Base-by-base conservation (phyloP, 495 filamentous ascomycete species). In the Talaromyces thailandensis region DNA sequence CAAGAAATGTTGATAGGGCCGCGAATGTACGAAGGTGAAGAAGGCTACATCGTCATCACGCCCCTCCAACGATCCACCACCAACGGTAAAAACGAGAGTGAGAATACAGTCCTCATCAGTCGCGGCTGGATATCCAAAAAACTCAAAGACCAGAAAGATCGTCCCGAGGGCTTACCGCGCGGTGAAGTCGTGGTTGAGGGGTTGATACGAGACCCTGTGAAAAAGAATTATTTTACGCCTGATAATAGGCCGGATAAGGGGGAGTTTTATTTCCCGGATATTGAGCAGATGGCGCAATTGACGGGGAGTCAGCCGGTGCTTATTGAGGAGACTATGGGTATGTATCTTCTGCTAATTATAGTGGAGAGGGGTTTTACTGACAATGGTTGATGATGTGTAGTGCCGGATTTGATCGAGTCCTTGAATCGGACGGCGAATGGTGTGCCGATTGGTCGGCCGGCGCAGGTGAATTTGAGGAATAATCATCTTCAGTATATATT, bases 401-500 rank as follows among this genome's bases (percentile, higher is more conserved):
- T 86, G 61, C 88, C 90, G 56, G 90, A 94, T 73, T 75, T 94
- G 62, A 67, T 96, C 28, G 81, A 83, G 66, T 70, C 84, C 18
- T 86, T 88, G 71, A 84, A 91, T 56, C 79, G 90, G 67, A 79
- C 87, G 67, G 82, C 82, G 9, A 88, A 86, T 63, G 94, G 95
- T n/a, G 87, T 94, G 45, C 94, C 94, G 1, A 93, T 98, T 71
- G 95, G 91, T n/a, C 82, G 92, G 69, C 76, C 91, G 5, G 84
- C 94, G 5, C 91, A 94, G 76, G 94, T 98, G 63, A 96, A 94
- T 74, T 75, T 98, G 72, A 84, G 89, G 70, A 98, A 98, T 71
- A 97, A 93, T 73, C 94, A 98, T 75, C 86, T 90, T 66, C 93
- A 98, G 76, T 98, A 98, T 70, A 97, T 98, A 62, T 93, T 96